Base-by-base conservation (phyloP, 2,329 filamentous ascomycete species). In the Penicillium digitatum region DNA sequence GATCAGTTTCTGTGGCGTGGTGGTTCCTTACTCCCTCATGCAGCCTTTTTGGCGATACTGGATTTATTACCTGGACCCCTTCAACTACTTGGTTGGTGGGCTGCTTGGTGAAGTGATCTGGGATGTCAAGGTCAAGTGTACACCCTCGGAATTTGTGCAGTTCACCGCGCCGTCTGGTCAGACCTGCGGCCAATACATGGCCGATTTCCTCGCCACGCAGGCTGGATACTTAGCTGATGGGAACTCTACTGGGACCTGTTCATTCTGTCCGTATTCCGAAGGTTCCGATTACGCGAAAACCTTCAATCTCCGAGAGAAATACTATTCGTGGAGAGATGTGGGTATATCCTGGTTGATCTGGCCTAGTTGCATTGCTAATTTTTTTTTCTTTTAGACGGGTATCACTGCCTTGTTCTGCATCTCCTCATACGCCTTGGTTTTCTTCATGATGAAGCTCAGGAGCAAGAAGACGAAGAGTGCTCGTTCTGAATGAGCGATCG, bases 401-500 rank as follows among this genome's bases (percentile, higher is more conserved):
- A 78, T 79, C 39, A 75, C 75, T 9, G 76, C 73, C 3, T 58
- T 78, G 2, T 79, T 78, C 59, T 76, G 71, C 44, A 62, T 76
- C 46, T 69, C 66, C 2, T 73, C 72, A 2, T 79, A 79, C 56
- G 71, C 63, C 5, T 54, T 76, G 51, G 77, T 79, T 1, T 79
- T 75, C 60, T 39, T 76, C 24, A 74, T 79, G 70, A 79, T 79
- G 77, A 79, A 78, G 65, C 59, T 79, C 42, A 66, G 78, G 54
- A 79, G 74, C 35, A 79, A 79, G 67, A 74, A 72, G 58, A 78
- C 73, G 16, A 79, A 79, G 69, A 78, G 69, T 42, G 76, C 76
- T 5, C 59, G 68, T 10, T 67, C 64, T 4, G 70, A 72, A 47
- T 71, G 52, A 57, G 12, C 14, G 32, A 43, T 29, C n/a, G 18